phyloP scores from a whole-genome alignment of 495 filamentous ascomycete genomes.

The Daldinia grandis region DNA sequence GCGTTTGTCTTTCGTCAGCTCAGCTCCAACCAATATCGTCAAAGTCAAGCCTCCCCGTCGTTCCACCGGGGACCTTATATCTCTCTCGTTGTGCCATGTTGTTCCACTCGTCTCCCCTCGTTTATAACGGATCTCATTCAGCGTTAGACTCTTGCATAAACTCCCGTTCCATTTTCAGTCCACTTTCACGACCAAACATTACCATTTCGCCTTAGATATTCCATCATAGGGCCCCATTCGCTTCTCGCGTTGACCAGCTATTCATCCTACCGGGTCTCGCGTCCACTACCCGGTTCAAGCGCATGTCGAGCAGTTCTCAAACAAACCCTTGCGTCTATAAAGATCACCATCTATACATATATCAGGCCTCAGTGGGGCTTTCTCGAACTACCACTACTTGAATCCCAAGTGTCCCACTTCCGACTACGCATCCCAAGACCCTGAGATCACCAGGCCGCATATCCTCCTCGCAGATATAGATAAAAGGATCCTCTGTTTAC shows the following conservation, averaged over 20 bases:
- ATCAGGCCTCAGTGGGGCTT: slow-evolving; percentile 45
- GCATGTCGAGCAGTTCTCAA: slow-evolving; percentile 43
- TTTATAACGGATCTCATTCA: slow-evolving; percentile 46
- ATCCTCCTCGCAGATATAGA: slow-evolving; percentile 32
- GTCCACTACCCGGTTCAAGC: slow-evolving; percentile 40
- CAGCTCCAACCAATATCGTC: slow-evolving; percentile 40
- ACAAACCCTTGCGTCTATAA: slow-evolving; percentile 41
- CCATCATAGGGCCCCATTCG: slow-evolving; percentile 36
- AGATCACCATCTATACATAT: slow-evolving; percentile 35
- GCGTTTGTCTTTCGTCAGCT: slow-evolving; percentile 44
- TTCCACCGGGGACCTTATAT: slow-evolving; percentile 39
- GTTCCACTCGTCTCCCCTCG: slow-evolving; percentile 42
- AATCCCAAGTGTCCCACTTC: slow-evolving; percentile 40
- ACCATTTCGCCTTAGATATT: slow-evolving; percentile 34
- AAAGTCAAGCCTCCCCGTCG: slow-evolving; percentile 33
- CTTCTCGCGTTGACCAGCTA: slow-evolving; percentile 26
- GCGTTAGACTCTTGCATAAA: slow-evolving; percentile 34
- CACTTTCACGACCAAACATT: slow-evolving; percentile 28
- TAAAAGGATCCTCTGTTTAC: slow-evolving; percentile 32
- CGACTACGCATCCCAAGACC: slow-evolving; percentile 37
- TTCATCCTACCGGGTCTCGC: slow-evolving; percentile 34
- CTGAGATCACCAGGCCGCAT: slow-evolving; percentile 37
- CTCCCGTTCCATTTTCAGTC: slow-evolving; percentile 31
- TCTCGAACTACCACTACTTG: slow-evolving; percentile 36
- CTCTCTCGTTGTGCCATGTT: slow-evolving; percentile 48